These are phyloP conservation scores for Puccinia polysora DNA, from an alignment of 1,284 basidiomycete genomes.

Conservation along the genomic window DNA sequence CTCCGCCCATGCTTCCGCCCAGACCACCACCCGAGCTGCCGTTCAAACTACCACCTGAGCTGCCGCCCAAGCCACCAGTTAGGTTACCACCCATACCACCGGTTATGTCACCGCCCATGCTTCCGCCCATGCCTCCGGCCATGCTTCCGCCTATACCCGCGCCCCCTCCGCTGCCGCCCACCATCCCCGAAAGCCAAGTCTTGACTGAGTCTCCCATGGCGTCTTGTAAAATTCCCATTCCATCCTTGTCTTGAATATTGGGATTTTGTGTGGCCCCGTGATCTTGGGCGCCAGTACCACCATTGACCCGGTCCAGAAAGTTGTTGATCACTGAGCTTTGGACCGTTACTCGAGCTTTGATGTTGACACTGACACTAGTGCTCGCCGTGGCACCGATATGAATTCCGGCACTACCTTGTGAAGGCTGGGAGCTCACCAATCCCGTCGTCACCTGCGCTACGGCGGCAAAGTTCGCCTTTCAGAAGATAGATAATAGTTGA, in stretches of 20 bases:
- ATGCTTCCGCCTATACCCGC: too few species aligned
- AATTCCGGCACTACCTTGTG: not conserved
- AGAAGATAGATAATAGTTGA: not conserved
- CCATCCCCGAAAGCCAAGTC: too few species aligned
- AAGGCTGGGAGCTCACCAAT: constrained; percentile 2
- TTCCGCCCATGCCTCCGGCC: constrained; percentile 1
- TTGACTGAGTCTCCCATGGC: too few species aligned
- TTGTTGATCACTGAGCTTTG: constrained; percentile 22
- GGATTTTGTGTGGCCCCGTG: constrained; percentile 5
- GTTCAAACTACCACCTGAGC: too few species aligned
- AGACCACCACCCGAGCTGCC: too few species aligned
- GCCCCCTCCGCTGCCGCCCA: too few species aligned
- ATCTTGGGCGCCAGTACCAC: constrained; percentile 14
- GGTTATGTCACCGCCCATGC: too few species aligned
- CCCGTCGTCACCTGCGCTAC: constrained; percentile 10
- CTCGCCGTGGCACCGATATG: not conserved
- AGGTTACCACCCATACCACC: too few species aligned
- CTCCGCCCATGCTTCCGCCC: too few species aligned
- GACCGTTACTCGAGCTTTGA: not conserved
- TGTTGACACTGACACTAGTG: not conserved
- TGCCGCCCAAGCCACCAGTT: too few species aligned
- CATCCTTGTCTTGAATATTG: constrained; percentile 14
- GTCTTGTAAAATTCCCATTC: constrained; percentile 23
- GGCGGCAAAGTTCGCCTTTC: constrained; percentile 12
- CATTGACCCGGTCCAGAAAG: constrained; percentile 30